Percentiles rank a stretch among this genome's conserved stretches.
Evolutionary conservation across 2,329 filamentous ascomycete species (phyloP).

Genomic region (Fusarium subglutinans): DNA sequence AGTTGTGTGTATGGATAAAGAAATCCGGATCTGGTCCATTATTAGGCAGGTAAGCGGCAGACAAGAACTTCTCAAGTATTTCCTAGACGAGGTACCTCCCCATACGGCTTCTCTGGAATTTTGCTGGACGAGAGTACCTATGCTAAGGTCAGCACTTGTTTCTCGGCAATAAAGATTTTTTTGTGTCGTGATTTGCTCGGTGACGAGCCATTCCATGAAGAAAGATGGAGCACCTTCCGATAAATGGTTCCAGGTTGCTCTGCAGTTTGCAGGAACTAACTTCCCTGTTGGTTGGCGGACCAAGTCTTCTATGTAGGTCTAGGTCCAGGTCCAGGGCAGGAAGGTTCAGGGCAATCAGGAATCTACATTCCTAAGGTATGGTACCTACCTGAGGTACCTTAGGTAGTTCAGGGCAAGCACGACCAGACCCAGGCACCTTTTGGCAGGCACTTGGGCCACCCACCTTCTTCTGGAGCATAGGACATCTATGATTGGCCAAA

Average conservation of each 20-base stretch:
- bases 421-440: conserved; percentile 3
- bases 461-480: conserved; percentile 9
- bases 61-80: neutral
- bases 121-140: neutral
- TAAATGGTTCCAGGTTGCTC: conserved; percentile 1
- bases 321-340: neutral
- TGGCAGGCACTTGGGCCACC: conserved; percentile 37
- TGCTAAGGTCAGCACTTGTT: neutral
- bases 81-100: neutral
- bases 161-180: conserved; percentile 11
- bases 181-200: conserved; percentile 1
- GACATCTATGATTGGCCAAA: conserved; percentile 6
- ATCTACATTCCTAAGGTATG: neutral
- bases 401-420: neutral
- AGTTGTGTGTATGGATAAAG: conserved; percentile 2
- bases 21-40: conserved; percentile 12
- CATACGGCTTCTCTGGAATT: neutral
- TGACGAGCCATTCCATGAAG: neutral
- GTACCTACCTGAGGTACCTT: neutral
- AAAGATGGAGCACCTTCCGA: neutral
- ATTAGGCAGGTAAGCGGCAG: neutral
- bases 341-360: conserved; percentile 9
- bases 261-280: conserved; percentile 12
- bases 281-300: neutral
- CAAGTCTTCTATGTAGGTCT: neutral